Percentiles rank a stretch among this genome's conserved stretches.
These are phyloP conservation scores for Domatiomyces catenatus DNA, from an alignment of 2,329 filamentous ascomycete genomes.

Conservation along the genomic window DNA sequence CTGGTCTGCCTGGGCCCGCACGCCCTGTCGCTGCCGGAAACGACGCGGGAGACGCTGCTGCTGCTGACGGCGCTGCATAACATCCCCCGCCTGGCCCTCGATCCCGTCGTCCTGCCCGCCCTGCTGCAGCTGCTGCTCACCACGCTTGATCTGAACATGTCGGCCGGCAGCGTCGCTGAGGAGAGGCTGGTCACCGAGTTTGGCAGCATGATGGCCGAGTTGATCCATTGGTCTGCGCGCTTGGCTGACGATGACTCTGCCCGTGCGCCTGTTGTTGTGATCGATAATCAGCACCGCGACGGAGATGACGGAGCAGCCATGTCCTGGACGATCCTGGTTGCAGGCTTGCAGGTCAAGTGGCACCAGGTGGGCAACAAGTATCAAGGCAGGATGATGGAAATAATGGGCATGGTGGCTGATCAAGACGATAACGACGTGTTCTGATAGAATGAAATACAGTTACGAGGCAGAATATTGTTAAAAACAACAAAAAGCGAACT, in stretches of 20 bases:
- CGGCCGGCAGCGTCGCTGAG: constrained; percentile 34
- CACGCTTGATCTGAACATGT: constrained; percentile 61
- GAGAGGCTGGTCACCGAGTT: constrained; percentile 59
- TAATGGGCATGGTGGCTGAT: constrained; percentile 7
- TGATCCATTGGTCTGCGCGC: constrained; percentile 69
- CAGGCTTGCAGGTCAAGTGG: constrained; percentile 64
- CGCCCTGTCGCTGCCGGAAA: constrained; percentile 49
- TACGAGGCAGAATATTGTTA: no score
- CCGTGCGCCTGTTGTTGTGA: constrained; percentile 50
- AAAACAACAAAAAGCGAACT: background rate
- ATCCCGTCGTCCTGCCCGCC: constrained; percentile 54
- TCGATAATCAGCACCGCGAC: constrained; percentile 42
- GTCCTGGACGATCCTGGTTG: constrained; percentile 48
- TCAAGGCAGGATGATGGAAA: constrained; percentile 16
- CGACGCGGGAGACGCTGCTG: constrained; percentile 65
- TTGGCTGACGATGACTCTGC: constrained; percentile 46
- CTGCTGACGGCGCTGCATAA: constrained; percentile 53
- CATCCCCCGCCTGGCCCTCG: constrained; percentile 37
- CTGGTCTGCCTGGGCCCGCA: constrained; percentile 71
- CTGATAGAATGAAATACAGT: no score
- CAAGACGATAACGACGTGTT: background rate
- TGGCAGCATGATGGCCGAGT: constrained; percentile 66
- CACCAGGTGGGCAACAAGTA: constrained; percentile 40
- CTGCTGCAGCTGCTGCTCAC: constrained; percentile 67
- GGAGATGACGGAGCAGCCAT: constrained; percentile 26